phyloP scores from a whole-genome alignment of 179 eudicot species.

The Heliamphora pulchella region DNA sequence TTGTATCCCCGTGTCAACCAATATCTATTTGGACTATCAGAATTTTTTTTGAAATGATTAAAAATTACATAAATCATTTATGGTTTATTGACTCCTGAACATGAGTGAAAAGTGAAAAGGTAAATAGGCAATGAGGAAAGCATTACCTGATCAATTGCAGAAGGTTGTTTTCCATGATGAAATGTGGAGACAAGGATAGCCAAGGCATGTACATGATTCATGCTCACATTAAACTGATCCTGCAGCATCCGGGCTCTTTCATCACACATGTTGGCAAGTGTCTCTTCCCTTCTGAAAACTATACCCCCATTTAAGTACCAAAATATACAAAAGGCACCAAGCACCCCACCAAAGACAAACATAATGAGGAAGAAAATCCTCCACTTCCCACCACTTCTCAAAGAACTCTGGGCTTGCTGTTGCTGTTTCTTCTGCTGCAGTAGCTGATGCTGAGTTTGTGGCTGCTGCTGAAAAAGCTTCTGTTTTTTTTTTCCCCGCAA shows the following conservation, averaged over 20 bases:
- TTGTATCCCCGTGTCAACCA: no score
- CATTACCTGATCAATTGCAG: conserved; percentile 78
- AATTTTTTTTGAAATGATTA: not conserved
- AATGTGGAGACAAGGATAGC: conserved; percentile 81
- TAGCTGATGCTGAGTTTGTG: conserved; percentile 24
- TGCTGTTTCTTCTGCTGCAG: conserved; percentile 41
- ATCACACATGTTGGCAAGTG: conserved; percentile 59
- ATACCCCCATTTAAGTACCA: conserved; percentile 37
- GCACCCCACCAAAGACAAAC: conserved; percentile 34
- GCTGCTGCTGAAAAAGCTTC: conserved; percentile 24
- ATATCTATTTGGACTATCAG: no score
- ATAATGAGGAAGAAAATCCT: conserved; percentile 44
- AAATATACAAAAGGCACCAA: conserved; percentile 36
- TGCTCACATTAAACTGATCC: conserved; percentile 91
- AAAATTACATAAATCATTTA: not conserved
- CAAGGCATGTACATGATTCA: conserved; percentile 90
- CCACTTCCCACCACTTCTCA: conserved; percentile 45
- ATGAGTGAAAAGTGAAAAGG: not conserved
- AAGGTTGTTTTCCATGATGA: conserved; percentile 73
- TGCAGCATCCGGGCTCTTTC: conserved; percentile 52
- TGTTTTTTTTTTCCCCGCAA: conserved; percentile 27
- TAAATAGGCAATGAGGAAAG: not conserved
- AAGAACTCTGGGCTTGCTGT: conserved; percentile 31
- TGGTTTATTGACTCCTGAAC: not conserved
- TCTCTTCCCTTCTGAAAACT: conserved; percentile 46